These are phyloP conservation scores for Echinochloa phyllopogon DNA, from an alignment of 176 grass and related monocot species.

Conservation along the genomic window DNA sequence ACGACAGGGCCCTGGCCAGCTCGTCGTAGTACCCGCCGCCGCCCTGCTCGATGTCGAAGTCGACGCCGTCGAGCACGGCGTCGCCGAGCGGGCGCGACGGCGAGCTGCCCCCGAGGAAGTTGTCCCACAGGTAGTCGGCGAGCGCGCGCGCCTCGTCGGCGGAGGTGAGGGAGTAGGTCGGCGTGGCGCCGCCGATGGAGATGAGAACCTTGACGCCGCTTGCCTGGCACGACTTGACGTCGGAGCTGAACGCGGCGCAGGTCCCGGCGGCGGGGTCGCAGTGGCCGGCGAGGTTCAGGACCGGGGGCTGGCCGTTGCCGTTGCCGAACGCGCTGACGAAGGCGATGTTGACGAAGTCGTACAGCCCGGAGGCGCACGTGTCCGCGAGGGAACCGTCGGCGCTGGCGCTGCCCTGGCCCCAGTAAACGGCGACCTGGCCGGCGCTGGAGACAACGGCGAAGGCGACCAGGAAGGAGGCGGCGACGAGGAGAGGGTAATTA, in stretches of 20 bases:
- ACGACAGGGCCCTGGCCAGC: neutral
- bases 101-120: neutral
- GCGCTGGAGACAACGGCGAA: neutral
- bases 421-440: slow-evolving; percentile 49
- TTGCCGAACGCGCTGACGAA: too few species aligned
- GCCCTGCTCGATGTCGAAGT: too few species aligned
- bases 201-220: neutral
- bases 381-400: too few species aligned
- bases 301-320: too few species aligned
- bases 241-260: neutral
- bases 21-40: too few species aligned
- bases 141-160: too few species aligned
- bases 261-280: neutral
- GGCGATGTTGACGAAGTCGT: too few species aligned
- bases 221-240: neutral
- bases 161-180: neutral
- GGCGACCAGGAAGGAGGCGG: slow-evolving; percentile 2
- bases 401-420: too few species aligned
- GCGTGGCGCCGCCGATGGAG: neutral
- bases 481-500: neutral
- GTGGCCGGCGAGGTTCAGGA: neutral
- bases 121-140: too few species aligned
- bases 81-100: neutral
- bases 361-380: too few species aligned
- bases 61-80: too few species aligned